These are phyloP conservation scores for Nannochloropsis salina DNA, from an alignment of 108 stramenopile species.

Conservation along the genomic window DNA sequence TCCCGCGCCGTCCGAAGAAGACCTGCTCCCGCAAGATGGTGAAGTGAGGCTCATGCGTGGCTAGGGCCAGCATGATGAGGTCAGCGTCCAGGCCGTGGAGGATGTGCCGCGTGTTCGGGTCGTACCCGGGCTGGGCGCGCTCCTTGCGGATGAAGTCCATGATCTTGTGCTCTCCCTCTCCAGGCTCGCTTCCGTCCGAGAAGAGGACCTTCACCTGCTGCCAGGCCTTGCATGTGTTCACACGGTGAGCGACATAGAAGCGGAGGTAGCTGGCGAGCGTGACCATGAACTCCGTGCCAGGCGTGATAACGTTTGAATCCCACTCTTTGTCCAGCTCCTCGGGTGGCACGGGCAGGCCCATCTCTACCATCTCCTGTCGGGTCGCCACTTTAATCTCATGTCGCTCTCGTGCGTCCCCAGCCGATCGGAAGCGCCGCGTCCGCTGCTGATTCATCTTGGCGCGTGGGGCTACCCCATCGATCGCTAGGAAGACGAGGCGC, in stretches of 20 bases:
- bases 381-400: constrained; percentile 72
- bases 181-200: constrained; percentile 56
- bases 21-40: constrained; percentile 92
- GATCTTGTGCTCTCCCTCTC: constrained; percentile 85
- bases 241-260: constrained; percentile 64
- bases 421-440: constrained; percentile 79
- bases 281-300: constrained; percentile 54
- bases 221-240: constrained; percentile 62
- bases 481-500: constrained; percentile 52
- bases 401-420: constrained; percentile 87
- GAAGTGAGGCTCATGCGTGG: constrained; percentile 96
- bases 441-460: constrained; percentile 60
- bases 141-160: constrained; percentile 93
- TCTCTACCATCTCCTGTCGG: constrained; percentile 63
- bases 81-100: constrained; percentile 98
- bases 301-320: constrained; percentile 59
- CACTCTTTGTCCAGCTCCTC: constrained; percentile 24
- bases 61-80: constrained; percentile 97
- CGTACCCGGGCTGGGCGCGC: constrained; percentile 83
- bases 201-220: constrained; percentile 47
- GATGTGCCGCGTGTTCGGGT: constrained; percentile 89
- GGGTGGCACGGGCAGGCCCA: constrained; percentile 55
- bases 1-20: neutral
- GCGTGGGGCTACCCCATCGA: constrained; percentile 55
- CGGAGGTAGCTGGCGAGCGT: constrained; percentile 53